Base-by-base conservation (phyloP, 2,329 filamentous ascomycete genomes). In the Trichoderma endophyticum region DNA sequence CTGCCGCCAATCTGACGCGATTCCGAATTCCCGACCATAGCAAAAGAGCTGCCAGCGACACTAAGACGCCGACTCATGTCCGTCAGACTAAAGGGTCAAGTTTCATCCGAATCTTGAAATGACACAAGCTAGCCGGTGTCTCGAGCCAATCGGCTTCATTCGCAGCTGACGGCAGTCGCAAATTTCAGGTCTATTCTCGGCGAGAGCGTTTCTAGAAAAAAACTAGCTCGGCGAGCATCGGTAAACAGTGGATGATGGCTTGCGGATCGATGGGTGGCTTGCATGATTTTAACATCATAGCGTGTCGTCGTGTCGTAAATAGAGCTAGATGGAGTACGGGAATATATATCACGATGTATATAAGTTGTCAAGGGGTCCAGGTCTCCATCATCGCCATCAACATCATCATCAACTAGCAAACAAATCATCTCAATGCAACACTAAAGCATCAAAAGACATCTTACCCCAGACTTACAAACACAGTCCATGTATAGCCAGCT, bases 11-110 rank as follows among this genome's bases (percentile, higher is more conserved):
- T 39, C 57, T 51, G 57, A n/a, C 34, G 30, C 36, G 12, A 61
- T 32, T 12, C 67, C 67, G 67, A 70, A 62, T 36, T 54, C 4
- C 67, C 67, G 67, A 70, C 15, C 56, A 61, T 56, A 54, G 67
- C 54, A 36, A 39, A 26, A 34, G 48, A 59, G 48, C 34, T 26
- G 4, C 15, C n/a, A 18, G 11, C 11, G 43, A 24, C 43, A 32
- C 36, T 24, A 36, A 24, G 18, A 62, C 39, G 15, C 67, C 67
- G 67, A 70, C 36, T 61, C 67, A 62, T 62, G 39, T 61, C 57
- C 28, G 67, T 24, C 26, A 39, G 59, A 6, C 21, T 9, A 61
- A 61, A 60, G 54, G 66, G 39, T 34, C 18, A 43, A 26, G n/a
- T 51, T 43, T 59, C 14, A 60, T 21, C 60, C 60, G 60, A 26